Evolutionary conservation across 306 rosid genomes (phyloP).

Genomic region (Astragalus membranaceus): DNA sequence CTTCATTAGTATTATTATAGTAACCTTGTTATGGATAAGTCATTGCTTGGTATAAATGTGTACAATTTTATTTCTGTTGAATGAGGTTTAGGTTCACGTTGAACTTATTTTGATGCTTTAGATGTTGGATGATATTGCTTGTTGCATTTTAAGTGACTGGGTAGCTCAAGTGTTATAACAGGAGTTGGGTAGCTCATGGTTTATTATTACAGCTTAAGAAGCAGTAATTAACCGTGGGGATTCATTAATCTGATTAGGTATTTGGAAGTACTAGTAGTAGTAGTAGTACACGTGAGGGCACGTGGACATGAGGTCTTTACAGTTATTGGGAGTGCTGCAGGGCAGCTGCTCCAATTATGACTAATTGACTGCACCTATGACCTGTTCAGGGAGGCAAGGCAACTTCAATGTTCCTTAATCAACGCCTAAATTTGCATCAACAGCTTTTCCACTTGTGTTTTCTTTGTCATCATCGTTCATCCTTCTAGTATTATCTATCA

Average conservation of each 20-base stretch:
- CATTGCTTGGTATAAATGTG: constrained; percentile 4
- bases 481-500: neutral
- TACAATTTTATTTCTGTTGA: neutral
- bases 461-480: neutral
- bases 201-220: no score
- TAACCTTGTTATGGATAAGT: neutral
- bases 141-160: neutral
- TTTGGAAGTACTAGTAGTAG: neutral
- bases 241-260: neutral
- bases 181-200: no score
- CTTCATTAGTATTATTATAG: neutral
- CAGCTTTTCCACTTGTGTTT: neutral
- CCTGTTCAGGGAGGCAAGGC: constrained; percentile 1
- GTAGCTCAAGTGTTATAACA: no score
- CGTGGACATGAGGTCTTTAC: neutral
- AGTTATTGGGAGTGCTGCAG: neutral
- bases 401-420: constrained; percentile 8
- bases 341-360: constrained; percentile 15
- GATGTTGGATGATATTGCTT: neutral
- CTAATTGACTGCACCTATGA: constrained; percentile 10
- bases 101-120: neutral
- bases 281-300: constrained; percentile 1
- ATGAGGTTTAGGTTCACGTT: neutral
- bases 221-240: no score
- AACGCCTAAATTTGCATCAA: constrained; percentile 5